A percentile compares a stretch with the other conserved stretches of the same genome.
phyloP scores from a whole-genome alignment of 2,329 filamentous ascomycete species.

The Claviceps pazoutovae region DNA sequence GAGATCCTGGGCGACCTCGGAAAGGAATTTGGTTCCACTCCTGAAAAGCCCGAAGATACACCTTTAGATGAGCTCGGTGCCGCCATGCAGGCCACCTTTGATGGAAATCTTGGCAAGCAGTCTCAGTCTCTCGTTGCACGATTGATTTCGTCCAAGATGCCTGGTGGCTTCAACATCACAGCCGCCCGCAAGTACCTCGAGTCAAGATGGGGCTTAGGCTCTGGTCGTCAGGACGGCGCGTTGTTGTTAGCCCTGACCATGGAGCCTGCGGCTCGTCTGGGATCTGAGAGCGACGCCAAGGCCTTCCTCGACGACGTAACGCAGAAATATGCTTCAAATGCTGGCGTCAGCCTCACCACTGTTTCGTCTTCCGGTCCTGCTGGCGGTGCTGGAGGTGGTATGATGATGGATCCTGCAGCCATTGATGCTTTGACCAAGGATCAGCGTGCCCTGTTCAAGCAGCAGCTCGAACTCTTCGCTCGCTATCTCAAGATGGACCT shows the following conservation, averaged over 20 bases:
- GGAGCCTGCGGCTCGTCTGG: slow-evolving; percentile 79
- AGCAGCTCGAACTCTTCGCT: slow-evolving; percentile 89
- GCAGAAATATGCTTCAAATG: slow-evolving; percentile 75
- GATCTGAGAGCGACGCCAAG: slow-evolving; percentile 83
- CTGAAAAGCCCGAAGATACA: slow-evolving; percentile 95
- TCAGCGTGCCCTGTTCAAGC: slow-evolving; percentile 90
- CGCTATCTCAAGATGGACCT: slow-evolving; percentile 96
- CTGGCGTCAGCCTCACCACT: slow-evolving; percentile 72
- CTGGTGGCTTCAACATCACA: slow-evolving; percentile 97
- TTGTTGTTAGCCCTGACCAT: slow-evolving; percentile 80
- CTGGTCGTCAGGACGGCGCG: slow-evolving; percentile 82
- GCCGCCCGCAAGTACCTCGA: slow-evolving; percentile 89
- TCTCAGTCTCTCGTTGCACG: slow-evolving; percentile 86
- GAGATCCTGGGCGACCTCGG: slow-evolving; percentile 95
- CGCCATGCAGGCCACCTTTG: slow-evolving; percentile 96
- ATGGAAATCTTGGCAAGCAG: slow-evolving; percentile 94
- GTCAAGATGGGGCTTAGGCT: slow-evolving; percentile 76
- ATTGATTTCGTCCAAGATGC: slow-evolving; percentile 98
- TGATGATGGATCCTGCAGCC: slow-evolving; percentile 99
- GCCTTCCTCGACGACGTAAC: slow-evolving; percentile 76
- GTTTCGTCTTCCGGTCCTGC: slow-evolving; percentile 61
- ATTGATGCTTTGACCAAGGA: slow-evolving; percentile 96
- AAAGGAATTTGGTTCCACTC: slow-evolving; percentile 96
- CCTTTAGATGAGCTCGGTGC: slow-evolving; percentile 91
- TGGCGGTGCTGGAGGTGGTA: slow-evolving; percentile 59